Evolutionary conservation across 2,329 filamentous ascomycete genomes (phyloP).

Genomic region (Dactylellina leptospora): DNA sequence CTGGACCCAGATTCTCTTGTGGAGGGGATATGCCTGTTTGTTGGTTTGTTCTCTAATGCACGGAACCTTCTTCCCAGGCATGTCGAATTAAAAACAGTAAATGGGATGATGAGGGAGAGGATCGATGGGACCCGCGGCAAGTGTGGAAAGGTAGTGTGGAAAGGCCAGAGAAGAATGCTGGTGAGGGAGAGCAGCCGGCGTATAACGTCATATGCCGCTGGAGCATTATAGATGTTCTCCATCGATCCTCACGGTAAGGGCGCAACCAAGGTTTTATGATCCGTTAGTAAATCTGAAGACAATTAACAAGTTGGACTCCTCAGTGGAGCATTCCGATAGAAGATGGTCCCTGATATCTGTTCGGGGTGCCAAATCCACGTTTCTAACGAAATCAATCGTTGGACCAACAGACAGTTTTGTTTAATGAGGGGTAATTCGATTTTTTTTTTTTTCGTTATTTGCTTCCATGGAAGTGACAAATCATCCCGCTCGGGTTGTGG

Average conservation of each 20-base stretch:
- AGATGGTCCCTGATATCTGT: too few relatives aligned
- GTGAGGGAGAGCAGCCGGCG: background rate
- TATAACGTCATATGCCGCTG: constrained; percentile 5
- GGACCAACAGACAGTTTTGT: background rate
- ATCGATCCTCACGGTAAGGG: too few relatives aligned
- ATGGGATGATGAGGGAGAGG: background rate
- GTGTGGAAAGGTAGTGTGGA: too few relatives aligned
- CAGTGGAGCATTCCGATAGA: too few relatives aligned
- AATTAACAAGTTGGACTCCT: too few relatives aligned
- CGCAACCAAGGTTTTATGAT: too few relatives aligned
- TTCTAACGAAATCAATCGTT: background rate
- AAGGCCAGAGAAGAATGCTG: too few relatives aligned
- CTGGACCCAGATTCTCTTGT: background rate
- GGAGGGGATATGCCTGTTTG: background rate
- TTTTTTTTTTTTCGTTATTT: background rate
- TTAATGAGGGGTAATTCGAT: constrained; percentile 1
- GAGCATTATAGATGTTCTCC: too few relatives aligned
- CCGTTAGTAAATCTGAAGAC: too few relatives aligned
- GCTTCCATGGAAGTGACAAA: constrained; percentile 1
- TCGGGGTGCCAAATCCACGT: too few relatives aligned
- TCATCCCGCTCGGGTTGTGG: background rate
- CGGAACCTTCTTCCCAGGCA: constrained; percentile 28
- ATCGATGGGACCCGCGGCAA: background rate
- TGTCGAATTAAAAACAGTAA: too few relatives aligned
- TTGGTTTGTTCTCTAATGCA: constrained; percentile 1